Evolutionary conservation across 768 basidiomycete genomes (phyloP).

Genomic region (Rhodotorula taiwanensis): DNA sequence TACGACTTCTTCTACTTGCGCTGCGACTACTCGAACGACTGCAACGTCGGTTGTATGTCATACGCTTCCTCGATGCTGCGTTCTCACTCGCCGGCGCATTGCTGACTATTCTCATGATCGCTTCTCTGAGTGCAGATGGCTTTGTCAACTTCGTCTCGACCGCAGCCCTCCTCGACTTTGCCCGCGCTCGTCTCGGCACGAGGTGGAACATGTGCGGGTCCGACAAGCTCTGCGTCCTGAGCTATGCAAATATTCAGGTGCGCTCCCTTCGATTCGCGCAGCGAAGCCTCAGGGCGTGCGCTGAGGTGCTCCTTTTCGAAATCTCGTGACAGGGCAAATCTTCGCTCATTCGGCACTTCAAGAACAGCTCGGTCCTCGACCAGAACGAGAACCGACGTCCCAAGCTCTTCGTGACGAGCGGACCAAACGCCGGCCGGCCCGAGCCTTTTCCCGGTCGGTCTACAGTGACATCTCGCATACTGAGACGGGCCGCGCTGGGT

Average conservation of each 20-base stretch:
- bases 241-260: slow-evolving; percentile 85
- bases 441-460: slow-evolving; percentile 47
- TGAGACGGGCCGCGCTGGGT: not conserved
- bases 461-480: too few relatives aligned
- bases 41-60: slow-evolving; percentile 44
- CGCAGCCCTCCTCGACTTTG: slow-evolving; percentile 67
- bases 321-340: slow-evolving; percentile 65
- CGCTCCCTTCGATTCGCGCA: slow-evolving; percentile 41
- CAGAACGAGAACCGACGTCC: slow-evolving; percentile 75
- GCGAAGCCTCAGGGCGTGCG: too few relatives aligned
- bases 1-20: slow-evolving; percentile 79
- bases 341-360: slow-evolving; percentile 83
- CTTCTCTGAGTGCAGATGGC: slow-evolving; percentile 64
- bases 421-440: slow-evolving; percentile 63
- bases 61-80: too few relatives aligned
- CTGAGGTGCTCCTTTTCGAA: not conserved
- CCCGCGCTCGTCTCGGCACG: slow-evolving; percentile 63
- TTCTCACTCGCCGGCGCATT: not conserved
- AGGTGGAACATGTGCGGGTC: slow-evolving; percentile 92
- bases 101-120: slow-evolving; percentile 44
- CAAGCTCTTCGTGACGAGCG: slow-evolving; percentile 65
- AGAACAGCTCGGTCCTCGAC: slow-evolving; percentile 85
- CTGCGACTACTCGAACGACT: slow-evolving; percentile 41
- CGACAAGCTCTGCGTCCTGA: slow-evolving; percentile 80
- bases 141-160: slow-evolving; percentile 81